Base-by-base conservation (phyloP, 768 basidiomycete genomes). In the Candolleomyces eurysporus region DNA sequence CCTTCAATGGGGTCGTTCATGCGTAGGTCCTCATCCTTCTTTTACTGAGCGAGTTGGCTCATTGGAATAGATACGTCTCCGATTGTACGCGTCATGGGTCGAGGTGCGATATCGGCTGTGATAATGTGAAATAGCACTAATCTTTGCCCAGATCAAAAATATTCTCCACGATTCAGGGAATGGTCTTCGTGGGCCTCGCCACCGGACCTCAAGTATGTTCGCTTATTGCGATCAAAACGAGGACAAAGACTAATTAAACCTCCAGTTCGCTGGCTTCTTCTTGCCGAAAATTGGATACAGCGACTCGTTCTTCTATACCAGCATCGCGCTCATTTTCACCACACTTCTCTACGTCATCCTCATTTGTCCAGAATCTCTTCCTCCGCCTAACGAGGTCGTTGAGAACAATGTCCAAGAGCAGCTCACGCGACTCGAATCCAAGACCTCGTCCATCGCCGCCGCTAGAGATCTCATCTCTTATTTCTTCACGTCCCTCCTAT, bases 161-260 rank as follows among this genome's bases (percentile, higher is more conserved):
- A 48, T 87, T 87, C 62, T 83, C 85, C 13, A 81, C 84, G 5
- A 82, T 94, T 54, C 82, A 85, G 60, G 94, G 94, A 3, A 85
- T 92, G 59, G 80, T 89, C 51, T 92, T 87, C 75, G 72, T 88
- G 40, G 94, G 94, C 5, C 79, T 95, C 59, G 86, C 94, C 0
- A 66, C 86, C 2, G 94, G 94, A 0, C 94, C 94, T 30, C 83
- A 87, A 70, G 80, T 95, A 59, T 79, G 88, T 48, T 48, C 48
- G 45, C 48, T 6, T 10, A 21, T 43, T 19, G 21, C 21, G 39
- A 11, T 46, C 51, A 50, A 57, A 39, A 32, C 32, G 3, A 30
- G 17, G 4, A 14, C n/a, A 39, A 67, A 57, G 30, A 43, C 48
- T 31, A 13, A 26, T 21, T 43, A 32, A 31, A 39, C 8, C 16